These are phyloP conservation scores for Chloris gayana DNA, from an alignment of 176 grass and related monocot genomes.

Conservation along the genomic window DNA sequence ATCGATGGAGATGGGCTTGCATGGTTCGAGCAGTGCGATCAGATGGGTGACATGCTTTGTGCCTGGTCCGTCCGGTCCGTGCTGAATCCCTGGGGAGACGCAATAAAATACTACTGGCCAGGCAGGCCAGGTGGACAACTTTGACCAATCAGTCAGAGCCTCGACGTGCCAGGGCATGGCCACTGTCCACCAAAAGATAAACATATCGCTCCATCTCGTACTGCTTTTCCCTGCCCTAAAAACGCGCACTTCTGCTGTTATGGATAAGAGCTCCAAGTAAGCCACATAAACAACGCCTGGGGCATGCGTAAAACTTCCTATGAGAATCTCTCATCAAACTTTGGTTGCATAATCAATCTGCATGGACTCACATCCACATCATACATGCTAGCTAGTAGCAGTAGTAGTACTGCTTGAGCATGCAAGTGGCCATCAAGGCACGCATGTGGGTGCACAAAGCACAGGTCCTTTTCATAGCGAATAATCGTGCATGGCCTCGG, in stretches of 20 bases:
- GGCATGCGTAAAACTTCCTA: too few species aligned
- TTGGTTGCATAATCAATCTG: neutral
- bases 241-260: too few species aligned
- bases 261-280: neutral
- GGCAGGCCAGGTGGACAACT: neutral
- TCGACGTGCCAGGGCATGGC: slow-evolving; percentile 17
- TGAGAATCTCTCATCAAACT: neutral
- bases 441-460: slow-evolving; percentile 7
- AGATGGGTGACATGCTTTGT: slow-evolving; percentile 26
- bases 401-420: neutral
- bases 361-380: neutral
- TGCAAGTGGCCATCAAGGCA: neutral
- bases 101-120: slow-evolving; percentile 42
- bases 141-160: slow-evolving; percentile 33
- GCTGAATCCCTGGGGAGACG: neutral
- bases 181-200: slow-evolving; percentile 3
- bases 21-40: neutral
- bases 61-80: slow-evolving; percentile 13
- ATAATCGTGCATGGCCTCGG: slow-evolving; percentile 21
- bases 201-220: neutral
- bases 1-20: neutral
- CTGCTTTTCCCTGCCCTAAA: neutral
- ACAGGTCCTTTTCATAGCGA: slow-evolving; percentile 38
- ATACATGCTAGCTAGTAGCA: too few species aligned
- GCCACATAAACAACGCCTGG: neutral